A percentile compares a stretch with the other conserved stretches of the same genome.
Evolutionary conservation across 2,329 filamentous ascomycete genomes (phyloP).

Genomic region (Phaeosphaeriaceae sp.): DNA sequence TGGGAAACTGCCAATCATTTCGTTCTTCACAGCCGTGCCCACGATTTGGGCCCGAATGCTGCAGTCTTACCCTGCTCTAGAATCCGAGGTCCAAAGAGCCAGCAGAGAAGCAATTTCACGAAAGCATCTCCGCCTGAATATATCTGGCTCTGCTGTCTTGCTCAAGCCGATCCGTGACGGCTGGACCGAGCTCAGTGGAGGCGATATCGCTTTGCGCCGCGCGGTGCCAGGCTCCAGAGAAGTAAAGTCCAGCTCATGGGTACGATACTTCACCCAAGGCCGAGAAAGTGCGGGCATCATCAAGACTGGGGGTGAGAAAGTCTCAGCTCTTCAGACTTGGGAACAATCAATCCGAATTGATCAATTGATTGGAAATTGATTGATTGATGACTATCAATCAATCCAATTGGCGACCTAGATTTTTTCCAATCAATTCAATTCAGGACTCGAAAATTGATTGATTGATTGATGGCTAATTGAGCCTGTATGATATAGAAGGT

Average conservation of each 20-base stretch:
- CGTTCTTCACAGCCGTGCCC: conserved; percentile 94
- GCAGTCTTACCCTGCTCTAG: conserved; percentile 49
- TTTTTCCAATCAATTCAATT: too few species aligned
- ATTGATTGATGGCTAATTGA: too few species aligned
- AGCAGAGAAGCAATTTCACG: background rate
- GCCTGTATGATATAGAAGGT: too few species aligned
- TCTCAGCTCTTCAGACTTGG: conserved; percentile 82
- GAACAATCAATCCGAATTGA: too few species aligned
- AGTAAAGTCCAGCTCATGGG: conserved; percentile 59
- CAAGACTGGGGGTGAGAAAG: conserved; percentile 83
- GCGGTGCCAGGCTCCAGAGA: conserved; percentile 49
- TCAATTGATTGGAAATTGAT: too few species aligned
- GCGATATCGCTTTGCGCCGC: conserved; percentile 77
- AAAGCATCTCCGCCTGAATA: conserved; percentile 57
- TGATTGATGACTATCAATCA: too few species aligned
- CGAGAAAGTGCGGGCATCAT: conserved; percentile 93
- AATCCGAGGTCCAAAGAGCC: background rate
- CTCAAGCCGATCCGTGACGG: conserved; percentile 86
- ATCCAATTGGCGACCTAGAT: too few species aligned
- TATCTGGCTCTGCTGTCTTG: conserved; percentile 92
- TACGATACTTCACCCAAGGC: conserved; percentile 84
- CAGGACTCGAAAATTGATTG: too few species aligned
- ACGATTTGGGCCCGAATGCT: conserved; percentile 93
- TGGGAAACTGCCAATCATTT: conserved; percentile 59
- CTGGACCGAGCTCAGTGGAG: conserved; percentile 79